Evolutionary conservation across 768 basidiomycete species (phyloP), one percentile per base, ranked within the genome.

Genomic region (Lentinula detonsa): DNA sequence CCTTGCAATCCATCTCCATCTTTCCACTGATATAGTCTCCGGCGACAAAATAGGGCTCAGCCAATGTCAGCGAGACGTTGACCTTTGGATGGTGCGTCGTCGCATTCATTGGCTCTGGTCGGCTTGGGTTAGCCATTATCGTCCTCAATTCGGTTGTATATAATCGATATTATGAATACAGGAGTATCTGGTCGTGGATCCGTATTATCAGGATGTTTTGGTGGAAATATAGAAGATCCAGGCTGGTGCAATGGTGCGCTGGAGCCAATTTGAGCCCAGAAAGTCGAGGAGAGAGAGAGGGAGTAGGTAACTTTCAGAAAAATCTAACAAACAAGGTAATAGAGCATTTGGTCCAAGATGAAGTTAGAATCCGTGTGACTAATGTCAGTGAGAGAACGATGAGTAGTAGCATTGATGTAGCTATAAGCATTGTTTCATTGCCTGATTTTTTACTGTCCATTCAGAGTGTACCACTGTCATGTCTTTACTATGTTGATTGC

Each of bases 1-100:
- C 83, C 65, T 83, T 82, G 72, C 86, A 89, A 72, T 93, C 91
- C 68, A 93, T 78, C 69, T 91, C 84, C 80, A 93, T 80, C 75
- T 87, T 91, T 10, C 91, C 91, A 5, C 84, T 76, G 37, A 92
- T 78, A 64, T 80, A 73, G 40, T 76, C 74, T 0, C 91, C 91
- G 1, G 91, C 86, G 55, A 90, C 81, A 66, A 82, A 89, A 33
- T 80, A 75, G 2, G 81, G 70, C 64, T 88, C 81, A 1, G 83
- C 79, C 6, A 91, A 75, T 6, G 76, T 79, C 18, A 89, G 69
- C 11, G 86, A 79, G 15, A 90, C 81, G 70, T 82, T 90, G 71
- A 93, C 83, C 73, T 91, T 93, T 31, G 90, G 76, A 71, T 93
- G 91, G 69, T 87, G 78, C 0, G 86, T 80, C n/a, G 85, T 83